A percentile compares a stretch with the other conserved stretches of the same genome.
Evolutionary conservation across 2,329 filamentous ascomycete species (phyloP).

Genomic region (Aspergillus piperis): DNA sequence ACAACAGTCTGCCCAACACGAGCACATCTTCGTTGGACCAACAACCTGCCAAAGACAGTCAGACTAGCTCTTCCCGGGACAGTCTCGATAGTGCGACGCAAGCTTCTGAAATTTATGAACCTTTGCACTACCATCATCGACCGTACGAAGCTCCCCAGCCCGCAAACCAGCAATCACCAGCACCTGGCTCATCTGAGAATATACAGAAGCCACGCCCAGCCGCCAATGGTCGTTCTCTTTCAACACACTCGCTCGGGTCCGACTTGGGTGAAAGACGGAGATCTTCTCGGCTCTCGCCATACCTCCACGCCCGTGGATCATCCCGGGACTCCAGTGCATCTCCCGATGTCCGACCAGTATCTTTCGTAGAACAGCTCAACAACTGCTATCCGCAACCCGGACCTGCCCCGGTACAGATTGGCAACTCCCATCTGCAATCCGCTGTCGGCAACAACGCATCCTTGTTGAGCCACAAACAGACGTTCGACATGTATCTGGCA

Average conservation of each 20-base stretch:
- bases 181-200: slow-evolving; percentile 48
- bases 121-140: slow-evolving; percentile 55
- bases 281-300: slow-evolving; percentile 55
- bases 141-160: slow-evolving; percentile 42
- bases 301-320: slow-evolving; percentile 49
- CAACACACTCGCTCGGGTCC: slow-evolving; percentile 73
- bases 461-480: slow-evolving; percentile 86
- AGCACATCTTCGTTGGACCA: slow-evolving; percentile 30
- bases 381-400: slow-evolving; percentile 78
- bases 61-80: slow-evolving; percentile 36
- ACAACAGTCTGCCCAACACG: slow-evolving; percentile 22
- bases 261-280: slow-evolving; percentile 67
- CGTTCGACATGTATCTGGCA: slow-evolving; percentile 93
- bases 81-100: slow-evolving; percentile 40
- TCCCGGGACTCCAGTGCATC: slow-evolving; percentile 55
- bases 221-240: slow-evolving; percentile 65
- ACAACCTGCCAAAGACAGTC: slow-evolving; percentile 24
- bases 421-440: slow-evolving; percentile 77
- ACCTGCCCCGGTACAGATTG: slow-evolving; percentile 64
- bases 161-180: slow-evolving; percentile 29
- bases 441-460: slow-evolving; percentile 88
- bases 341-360: slow-evolving; percentile 59
- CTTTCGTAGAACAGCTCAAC: slow-evolving; percentile 64
- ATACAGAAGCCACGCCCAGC: slow-evolving; percentile 60
- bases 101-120: slow-evolving; percentile 44